These are phyloP conservation scores for Codiaeum variegatum DNA, from an alignment of 441 rosid genomes.

Conservation along the genomic window DNA sequence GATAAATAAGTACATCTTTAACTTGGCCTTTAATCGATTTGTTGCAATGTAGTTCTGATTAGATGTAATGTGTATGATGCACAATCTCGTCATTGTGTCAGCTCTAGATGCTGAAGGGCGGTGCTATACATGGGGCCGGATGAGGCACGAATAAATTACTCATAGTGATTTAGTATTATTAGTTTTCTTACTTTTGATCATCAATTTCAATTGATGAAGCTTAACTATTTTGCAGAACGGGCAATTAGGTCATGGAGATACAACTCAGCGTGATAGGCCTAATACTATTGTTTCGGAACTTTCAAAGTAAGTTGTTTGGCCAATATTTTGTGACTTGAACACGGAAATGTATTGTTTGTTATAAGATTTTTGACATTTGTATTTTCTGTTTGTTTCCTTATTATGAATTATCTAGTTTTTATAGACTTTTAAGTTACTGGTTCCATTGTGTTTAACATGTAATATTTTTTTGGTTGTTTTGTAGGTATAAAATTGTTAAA, in stretches of 20 bases:
- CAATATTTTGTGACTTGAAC: not conserved
- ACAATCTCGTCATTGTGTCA: slow-evolving; percentile 95
- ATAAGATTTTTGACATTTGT: not conserved
- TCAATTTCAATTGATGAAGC: slow-evolving; percentile 20
- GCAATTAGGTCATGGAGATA: slow-evolving; percentile 94
- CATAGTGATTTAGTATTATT: slow-evolving; percentile 1
- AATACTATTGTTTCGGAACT: slow-evolving; percentile 89
- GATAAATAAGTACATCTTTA: not conserved
- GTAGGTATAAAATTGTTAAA: slow-evolving; percentile 69
- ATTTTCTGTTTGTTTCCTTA: not conserved
- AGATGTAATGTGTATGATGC: slow-evolving; percentile 18
- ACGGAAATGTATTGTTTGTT: not conserved
- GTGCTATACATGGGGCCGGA: slow-evolving; percentile 98
- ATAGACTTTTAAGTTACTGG: not conserved
- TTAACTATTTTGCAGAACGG: slow-evolving; percentile 65
- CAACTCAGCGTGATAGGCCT: slow-evolving; percentile 83
- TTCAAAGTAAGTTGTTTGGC: slow-evolving; percentile 51
- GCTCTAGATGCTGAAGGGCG: slow-evolving; percentile 93
- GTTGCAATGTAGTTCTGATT: not conserved
- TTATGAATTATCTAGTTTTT: not conserved
- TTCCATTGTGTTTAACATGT: not conserved
- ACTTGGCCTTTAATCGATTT: not conserved
- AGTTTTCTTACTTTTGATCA: not conserved
- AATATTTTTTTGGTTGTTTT: slow-evolving; percentile 4
- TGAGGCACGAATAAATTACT: slow-evolving; percentile 56